Percentiles rank a stretch among this genome's conserved stretches.
phyloP scores from a whole-genome alignment of 2,329 filamentous ascomycete species.

The Cylindrodendrum hubeiense region DNA sequence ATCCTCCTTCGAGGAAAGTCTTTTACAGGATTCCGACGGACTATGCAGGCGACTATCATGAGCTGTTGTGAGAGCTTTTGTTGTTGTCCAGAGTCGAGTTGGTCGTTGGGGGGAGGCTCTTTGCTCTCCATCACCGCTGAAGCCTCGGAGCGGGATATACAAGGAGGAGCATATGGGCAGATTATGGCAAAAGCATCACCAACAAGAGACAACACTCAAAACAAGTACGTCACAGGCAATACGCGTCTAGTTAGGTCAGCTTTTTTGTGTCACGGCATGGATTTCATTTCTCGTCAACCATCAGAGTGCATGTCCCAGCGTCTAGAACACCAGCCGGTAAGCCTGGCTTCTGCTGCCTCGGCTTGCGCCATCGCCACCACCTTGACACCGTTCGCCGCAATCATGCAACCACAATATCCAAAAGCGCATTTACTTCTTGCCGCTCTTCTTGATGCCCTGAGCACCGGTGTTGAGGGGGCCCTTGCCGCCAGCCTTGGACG shows the following conservation, averaged over 20 bases:
- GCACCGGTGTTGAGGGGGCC: conserved; percentile 86
- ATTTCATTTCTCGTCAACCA: conserved; percentile 45
- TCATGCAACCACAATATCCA: conserved; percentile 6
- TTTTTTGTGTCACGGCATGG: conserved; percentile 35
- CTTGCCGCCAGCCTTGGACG: conserved; percentile 86
- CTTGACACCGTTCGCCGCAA: conserved; percentile 16
- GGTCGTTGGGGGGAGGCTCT: neutral
- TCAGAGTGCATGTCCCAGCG: conserved; percentile 32
- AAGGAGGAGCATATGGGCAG: neutral
- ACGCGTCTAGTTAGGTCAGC: conserved; percentile 20
- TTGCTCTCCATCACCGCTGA: neutral
- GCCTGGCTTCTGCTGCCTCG: conserved; percentile 21
- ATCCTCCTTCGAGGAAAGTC: conserved; percentile 22
- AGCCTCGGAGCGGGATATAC: conserved; percentile 1
- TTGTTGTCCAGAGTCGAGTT: neutral
- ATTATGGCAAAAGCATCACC: neutral
- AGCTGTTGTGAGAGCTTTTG: neutral
- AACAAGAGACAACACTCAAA: neutral
- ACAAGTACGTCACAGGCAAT: neutral
- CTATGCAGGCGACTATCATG: neutral
- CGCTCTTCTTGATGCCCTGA: conserved; percentile 97
- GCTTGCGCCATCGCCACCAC: conserved; percentile 35
- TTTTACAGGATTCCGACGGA: conserved; percentile 13
- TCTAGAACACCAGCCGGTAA: conserved; percentile 34
- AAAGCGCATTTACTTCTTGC: conserved; percentile 81